Base-by-base conservation (phyloP, 257 asterid species). In the Ilex aquifolium region DNA sequence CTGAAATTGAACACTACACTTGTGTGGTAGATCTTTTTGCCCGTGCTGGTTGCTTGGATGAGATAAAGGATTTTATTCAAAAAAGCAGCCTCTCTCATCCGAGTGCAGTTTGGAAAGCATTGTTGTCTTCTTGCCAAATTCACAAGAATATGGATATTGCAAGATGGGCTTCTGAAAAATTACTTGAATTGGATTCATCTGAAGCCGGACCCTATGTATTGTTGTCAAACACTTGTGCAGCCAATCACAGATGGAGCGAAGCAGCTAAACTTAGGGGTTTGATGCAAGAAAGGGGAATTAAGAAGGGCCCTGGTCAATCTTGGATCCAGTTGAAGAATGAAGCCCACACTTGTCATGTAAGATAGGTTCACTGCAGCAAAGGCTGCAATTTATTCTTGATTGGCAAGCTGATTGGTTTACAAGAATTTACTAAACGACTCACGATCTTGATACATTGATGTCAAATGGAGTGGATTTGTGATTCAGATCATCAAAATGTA, bases 21-120 rank as follows among this genome's bases (percentile, higher is more conserved):
- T 88, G 89, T 75, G 82, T 88, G 91, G 85, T 83, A 13, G 95
- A 88, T 80, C 83, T 85, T 39, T 77, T 81, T 36, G 91, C 95
- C 48, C 82, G 91, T 60, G 83, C 86, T 14, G 91, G 95, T 58
- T 80, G 58, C 69, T 69, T 88, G 4, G 69, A 80, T 56, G 95
- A 78, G 78, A 84, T 79, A 57, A 70, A 78, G 67, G 69, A 72
- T 42, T 88, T 88, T 59, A 80, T 88, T 44, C 73, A 67, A 40
- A 79, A 71, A 61, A 82, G 74, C 10, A 77, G 73, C 32, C 73
- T 85, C 39, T 76, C 80, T 44, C 77, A 78, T 62, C 15, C 73
- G 14, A 62, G 53, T 51, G 70, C 80, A 70, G 88, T 83, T 65
- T 85, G 96, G 95, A 85, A 74, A 69, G 74, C 83, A 15, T 80